Conservation (phyloP, 176 grass and related monocot species). For the Secale cereale region DNA sequence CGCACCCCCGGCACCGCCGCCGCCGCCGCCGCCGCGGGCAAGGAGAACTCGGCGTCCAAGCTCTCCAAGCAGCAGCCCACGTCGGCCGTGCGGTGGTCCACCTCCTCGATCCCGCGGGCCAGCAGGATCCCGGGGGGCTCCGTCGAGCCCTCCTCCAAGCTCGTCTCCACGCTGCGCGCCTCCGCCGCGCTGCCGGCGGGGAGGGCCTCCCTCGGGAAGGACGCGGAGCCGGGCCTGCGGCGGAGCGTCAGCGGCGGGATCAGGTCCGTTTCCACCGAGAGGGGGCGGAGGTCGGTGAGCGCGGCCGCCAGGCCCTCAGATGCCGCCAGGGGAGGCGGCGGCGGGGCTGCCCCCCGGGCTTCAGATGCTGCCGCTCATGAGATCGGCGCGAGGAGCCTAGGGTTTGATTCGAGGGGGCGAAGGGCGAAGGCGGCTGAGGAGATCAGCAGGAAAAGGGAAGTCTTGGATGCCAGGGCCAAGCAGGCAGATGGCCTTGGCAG, state of each 20-base stretch:
- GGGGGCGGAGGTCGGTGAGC: constrained; percentile 38
- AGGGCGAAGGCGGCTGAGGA: constrained; percentile 20
- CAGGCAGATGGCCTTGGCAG: constrained; percentile 16
- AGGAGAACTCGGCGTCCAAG: constrained; percentile 48
- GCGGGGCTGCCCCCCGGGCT: background rate
- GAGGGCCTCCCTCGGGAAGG: constrained; percentile 43
- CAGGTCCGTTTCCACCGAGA: constrained; percentile 51
- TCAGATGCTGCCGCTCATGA: background rate
- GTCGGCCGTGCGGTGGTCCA: constrained; percentile 61
- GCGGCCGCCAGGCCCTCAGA: constrained; percentile 19
- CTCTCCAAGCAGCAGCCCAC: constrained; percentile 28
- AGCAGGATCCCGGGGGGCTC: constrained; percentile 60
- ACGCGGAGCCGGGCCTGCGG: constrained; percentile 36
- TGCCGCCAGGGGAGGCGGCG: constrained; percentile 21
- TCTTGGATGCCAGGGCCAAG: constrained; percentile 31
- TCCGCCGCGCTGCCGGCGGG: constrained; percentile 38
- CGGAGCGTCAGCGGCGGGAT: constrained; percentile 52
- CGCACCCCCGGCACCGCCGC: constrained; percentile 28
- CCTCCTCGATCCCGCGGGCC: constrained; percentile 72
- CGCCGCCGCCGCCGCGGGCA: background rate
- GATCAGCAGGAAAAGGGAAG: constrained; percentile 41
- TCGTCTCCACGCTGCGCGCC: constrained; percentile 34
- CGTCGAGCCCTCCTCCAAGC: constrained; percentile 42
- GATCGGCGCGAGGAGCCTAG: constrained; percentile 21
- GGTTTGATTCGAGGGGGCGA: constrained; percentile 3